Conservation (phyloP, 2,329 filamentous ascomycete genomes). For the Chrysoporthe austroafricana region DNA sequence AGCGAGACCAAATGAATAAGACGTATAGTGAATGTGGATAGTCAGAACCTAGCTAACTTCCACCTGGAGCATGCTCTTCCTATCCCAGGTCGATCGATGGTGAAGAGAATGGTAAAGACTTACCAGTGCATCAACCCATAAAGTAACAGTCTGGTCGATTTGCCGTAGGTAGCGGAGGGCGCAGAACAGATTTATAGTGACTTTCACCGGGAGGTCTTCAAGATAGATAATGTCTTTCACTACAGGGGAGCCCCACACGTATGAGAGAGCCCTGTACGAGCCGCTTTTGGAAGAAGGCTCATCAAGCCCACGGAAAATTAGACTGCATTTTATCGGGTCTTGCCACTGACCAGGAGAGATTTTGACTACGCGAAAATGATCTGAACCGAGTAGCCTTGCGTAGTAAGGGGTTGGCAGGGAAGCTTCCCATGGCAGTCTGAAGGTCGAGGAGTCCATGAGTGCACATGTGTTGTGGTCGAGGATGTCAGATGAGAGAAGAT, state of each 20-base stretch:
- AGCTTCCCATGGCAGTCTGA: too few relatives aligned
- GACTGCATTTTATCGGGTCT: constrained; percentile 9
- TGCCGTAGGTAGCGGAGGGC: constrained; percentile 3
- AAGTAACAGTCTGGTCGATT: not conserved
- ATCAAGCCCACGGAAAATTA: not conserved
- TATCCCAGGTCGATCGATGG: too few relatives aligned
- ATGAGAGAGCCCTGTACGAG: constrained; percentile 16
- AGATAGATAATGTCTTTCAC: constrained; percentile 4
- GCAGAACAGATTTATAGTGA: constrained; percentile 19
- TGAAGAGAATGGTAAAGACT: not conserved
- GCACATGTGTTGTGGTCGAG: not conserved
- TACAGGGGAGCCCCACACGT: constrained; percentile 5
- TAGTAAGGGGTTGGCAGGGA: not conserved
- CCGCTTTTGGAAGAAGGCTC: not conserved
- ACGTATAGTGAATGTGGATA: too few relatives aligned
- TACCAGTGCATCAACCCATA: constrained; percentile 21
- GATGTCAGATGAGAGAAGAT: not conserved
- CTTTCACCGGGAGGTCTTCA: not conserved
- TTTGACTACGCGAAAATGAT: not conserved
- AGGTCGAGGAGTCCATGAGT: not conserved
- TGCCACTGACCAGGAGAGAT: constrained; percentile 14
- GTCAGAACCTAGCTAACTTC: too few relatives aligned
- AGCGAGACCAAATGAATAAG: not conserved
- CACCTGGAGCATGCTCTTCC: too few relatives aligned
- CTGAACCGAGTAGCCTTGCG: not conserved